phyloP scores from a whole-genome alignment of 768 basidiomycete species.

The Gyrodon lividus region DNA sequence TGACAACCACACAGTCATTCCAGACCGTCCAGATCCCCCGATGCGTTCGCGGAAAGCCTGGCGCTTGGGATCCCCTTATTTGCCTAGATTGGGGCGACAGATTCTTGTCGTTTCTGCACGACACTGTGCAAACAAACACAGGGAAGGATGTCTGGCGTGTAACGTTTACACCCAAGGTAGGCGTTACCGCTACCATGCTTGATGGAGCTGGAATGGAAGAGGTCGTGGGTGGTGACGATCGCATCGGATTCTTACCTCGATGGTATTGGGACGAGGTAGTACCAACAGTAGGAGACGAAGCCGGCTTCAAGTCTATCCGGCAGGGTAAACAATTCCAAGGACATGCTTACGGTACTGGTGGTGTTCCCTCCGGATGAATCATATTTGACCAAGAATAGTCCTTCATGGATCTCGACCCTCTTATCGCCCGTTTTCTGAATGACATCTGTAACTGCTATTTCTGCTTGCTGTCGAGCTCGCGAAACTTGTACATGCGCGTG shows the following conservation, averaged over 20 bases:
- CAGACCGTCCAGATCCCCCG: conserved; percentile 80
- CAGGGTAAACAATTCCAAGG: conserved; percentile 6
- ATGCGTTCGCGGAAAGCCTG: conserved; percentile 68
- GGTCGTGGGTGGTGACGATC: conserved; percentile 63
- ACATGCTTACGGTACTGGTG: not conserved
- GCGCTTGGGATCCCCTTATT: conserved; percentile 72
- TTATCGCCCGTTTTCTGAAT: conserved; percentile 11
- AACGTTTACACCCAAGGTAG: conserved; percentile 56
- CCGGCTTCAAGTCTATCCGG: conserved; percentile 7
- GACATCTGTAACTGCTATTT: conserved; percentile 7
- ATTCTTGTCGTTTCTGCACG: conserved; percentile 57
- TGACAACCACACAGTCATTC: conserved; percentile 68
- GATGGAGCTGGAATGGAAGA: conserved; percentile 51
- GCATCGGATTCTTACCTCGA: conserved; percentile 75
- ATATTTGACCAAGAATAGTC: conserved; percentile 19
- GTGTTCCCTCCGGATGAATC: conserved; percentile 20
- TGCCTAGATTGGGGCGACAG: conserved; percentile 74
- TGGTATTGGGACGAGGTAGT: conserved; percentile 56
- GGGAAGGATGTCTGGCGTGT: conserved; percentile 65
- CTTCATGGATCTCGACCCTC: conserved; percentile 3
- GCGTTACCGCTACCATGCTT: conserved; percentile 51
- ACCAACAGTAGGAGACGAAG: not conserved
- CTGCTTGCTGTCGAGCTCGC: conserved; percentile 8
- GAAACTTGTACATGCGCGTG: conserved; percentile 26
- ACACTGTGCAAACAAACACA: conserved; percentile 26